These are phyloP conservation scores for Blastomyces percursus DNA, from an alignment of 2,329 filamentous ascomycete genomes.

Conservation along the genomic window DNA sequence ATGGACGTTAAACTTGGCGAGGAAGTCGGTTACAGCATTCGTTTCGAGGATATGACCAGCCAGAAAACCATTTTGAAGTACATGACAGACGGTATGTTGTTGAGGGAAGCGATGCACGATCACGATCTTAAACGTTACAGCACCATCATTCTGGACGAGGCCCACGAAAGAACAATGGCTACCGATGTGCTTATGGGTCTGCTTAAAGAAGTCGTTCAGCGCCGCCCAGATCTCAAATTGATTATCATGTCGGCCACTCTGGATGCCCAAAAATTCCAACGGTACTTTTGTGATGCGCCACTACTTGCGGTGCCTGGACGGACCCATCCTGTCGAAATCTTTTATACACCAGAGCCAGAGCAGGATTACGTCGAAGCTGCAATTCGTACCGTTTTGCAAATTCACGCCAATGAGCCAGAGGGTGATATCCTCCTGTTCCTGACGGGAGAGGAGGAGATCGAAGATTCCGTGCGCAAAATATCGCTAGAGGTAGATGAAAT, in stretches of 20 bases:
- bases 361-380: constrained; percentile 94
- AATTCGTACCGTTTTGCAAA: constrained; percentile 87
- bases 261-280: constrained; percentile 95
- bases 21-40: constrained; percentile 96
- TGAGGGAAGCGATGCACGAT: constrained; percentile 94
- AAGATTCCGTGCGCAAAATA: constrained; percentile 90
- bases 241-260: constrained; percentile 98
- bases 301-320: constrained; percentile 87
- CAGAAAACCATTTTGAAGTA: constrained; percentile 91
- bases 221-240: constrained; percentile 85
- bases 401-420: constrained; percentile 83
- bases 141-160: constrained; percentile 96
- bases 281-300: constrained; percentile 90
- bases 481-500: constrained; percentile 83
- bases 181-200: constrained; percentile 97
- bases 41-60: constrained; percentile 91
- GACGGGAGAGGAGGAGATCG: constrained; percentile 97
- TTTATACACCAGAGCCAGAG: constrained; percentile 94
- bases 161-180: constrained; percentile 91
- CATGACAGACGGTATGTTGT: constrained; percentile 99
- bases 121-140: constrained; percentile 84
- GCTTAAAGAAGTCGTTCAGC: constrained; percentile 74
- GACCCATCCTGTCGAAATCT: constrained; percentile 95
- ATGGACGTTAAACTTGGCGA: constrained; percentile 88
- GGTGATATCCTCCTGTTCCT: constrained; percentile 91